Percentiles rank a stretch among this genome's conserved stretches.
Conservation (phyloP, 2,329 filamentous ascomycete genomes). For the Lecanicillium sp. region DNA sequence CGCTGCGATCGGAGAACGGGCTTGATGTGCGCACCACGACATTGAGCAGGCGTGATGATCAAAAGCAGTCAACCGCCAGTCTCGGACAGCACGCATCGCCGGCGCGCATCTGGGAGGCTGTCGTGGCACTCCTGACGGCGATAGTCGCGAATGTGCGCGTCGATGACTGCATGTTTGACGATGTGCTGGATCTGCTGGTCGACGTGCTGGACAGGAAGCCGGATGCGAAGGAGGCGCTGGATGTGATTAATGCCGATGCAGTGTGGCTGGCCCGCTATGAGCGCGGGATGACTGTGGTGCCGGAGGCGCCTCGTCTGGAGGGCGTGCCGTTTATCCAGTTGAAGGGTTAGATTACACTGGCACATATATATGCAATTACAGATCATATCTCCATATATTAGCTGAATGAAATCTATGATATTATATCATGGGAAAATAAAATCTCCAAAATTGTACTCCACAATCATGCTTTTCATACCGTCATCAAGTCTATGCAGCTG, state of each 20-base stretch:
- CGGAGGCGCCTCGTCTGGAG: slow-evolving; percentile 36
- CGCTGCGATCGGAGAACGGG: slow-evolving; percentile 23
- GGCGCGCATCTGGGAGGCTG: slow-evolving; percentile 58
- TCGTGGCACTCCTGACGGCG: slow-evolving; percentile 51
- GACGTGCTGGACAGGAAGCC: slow-evolving; percentile 39
- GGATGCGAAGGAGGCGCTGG: slow-evolving; percentile 52
- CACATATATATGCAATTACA: not conserved
- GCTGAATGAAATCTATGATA: not conserved
- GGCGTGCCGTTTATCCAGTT: slow-evolving; percentile 24
- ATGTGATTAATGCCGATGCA: slow-evolving; percentile 63
- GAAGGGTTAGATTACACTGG: not conserved
- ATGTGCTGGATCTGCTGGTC: slow-evolving; percentile 58
- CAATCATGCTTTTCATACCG: not conserved
- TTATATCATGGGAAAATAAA: not conserved
- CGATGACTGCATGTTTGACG: slow-evolving; percentile 65
- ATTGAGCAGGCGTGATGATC: not conserved
- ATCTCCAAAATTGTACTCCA: not conserved
- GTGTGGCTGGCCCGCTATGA: slow-evolving; percentile 64
- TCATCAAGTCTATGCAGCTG: not conserved
- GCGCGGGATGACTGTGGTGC: slow-evolving; percentile 33
- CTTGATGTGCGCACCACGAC: not conserved
- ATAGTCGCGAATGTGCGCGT: slow-evolving; percentile 59
- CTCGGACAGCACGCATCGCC: slow-evolving; percentile 56
- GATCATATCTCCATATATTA: not conserved
- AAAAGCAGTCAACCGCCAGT: slow-evolving; percentile 26